Conservation (phyloP, 2,329 filamentous ascomycete genomes). For the Microcera coccophila region DNA sequence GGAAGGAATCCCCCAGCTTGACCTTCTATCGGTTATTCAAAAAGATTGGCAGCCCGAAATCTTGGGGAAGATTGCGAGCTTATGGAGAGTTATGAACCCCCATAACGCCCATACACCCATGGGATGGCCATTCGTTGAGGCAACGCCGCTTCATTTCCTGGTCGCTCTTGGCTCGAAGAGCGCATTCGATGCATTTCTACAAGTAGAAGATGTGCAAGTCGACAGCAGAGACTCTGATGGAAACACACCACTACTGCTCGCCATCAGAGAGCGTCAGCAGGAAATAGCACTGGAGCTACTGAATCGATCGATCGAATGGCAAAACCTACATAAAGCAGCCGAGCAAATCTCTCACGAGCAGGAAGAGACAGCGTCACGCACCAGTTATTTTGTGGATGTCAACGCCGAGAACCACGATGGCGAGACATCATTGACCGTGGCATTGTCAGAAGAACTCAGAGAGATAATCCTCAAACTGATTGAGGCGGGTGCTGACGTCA, state of each 20-base stretch:
- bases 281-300: background rate
- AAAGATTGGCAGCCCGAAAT: background rate
- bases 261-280: conserved; percentile 1
- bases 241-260: background rate
- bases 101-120: background rate
- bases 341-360: background rate
- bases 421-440: background rate
- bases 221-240: background rate
- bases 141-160: background rate
- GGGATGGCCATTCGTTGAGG: conserved; percentile 1
- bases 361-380: background rate
- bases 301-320: background rate
- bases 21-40: background rate
- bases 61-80: background rate
- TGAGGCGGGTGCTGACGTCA: conserved; percentile 1
- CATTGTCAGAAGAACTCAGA: background rate
- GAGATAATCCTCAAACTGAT: background rate
- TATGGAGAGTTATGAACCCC: background rate
- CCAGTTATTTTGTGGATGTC: background rate
- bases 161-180: background rate
- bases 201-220: background rate
- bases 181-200: background rate
- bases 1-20: conserved; percentile 1
- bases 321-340: background rate
- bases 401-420: conserved; percentile 1